A percentile compares a stretch with the other conserved stretches of the same genome.
Conservation (phyloP, 1,284 basidiomycete genomes). For the Trichosporon sp. region DNA sequence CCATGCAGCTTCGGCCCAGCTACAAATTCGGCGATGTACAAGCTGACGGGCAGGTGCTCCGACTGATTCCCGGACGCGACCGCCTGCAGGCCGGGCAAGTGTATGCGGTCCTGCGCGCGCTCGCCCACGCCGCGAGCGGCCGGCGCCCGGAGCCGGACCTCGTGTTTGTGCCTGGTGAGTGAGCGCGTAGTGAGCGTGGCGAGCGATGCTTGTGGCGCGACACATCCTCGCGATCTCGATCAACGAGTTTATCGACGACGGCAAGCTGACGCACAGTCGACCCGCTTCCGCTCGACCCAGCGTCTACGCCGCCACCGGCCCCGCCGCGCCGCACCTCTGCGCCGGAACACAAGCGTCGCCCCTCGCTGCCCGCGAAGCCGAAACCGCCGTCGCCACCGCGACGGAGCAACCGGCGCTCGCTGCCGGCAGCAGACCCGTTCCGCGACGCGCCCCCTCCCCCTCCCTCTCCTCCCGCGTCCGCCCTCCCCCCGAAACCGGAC, state of each 20-base stretch:
- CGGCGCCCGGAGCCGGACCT: conserved; percentile 15
- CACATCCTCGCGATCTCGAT: background rate
- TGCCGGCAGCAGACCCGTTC: conserved; percentile 18
- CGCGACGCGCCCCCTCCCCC: conserved; percentile 8
- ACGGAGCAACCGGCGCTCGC: conserved; percentile 1
- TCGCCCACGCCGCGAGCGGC: conserved; percentile 12
- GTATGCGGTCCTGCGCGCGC: conserved; percentile 21
- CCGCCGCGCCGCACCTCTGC: conserved; percentile 13
- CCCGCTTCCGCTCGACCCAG: conserved; percentile 19
- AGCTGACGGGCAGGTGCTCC: conserved; percentile 12
- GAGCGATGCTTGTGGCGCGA: background rate
- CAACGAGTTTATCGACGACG: background rate
- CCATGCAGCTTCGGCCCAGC: background rate
- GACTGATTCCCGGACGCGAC: conserved; percentile 1
- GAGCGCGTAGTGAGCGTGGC: background rate
- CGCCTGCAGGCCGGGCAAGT: conserved; percentile 19
- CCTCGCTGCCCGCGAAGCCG: background rate
- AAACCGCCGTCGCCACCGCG: conserved; percentile 2
- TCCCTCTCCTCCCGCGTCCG: background rate
- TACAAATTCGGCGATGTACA: background rate
- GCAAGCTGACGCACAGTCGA: conserved; percentile 16
- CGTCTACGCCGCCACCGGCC: background rate
- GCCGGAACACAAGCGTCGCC: background rate
- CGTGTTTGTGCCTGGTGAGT: conserved; percentile 24
- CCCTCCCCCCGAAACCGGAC: background rate